phyloP scores from a whole-genome alignment of 169 alveolate species.

The Cyclospora cayetanensis region DNA sequence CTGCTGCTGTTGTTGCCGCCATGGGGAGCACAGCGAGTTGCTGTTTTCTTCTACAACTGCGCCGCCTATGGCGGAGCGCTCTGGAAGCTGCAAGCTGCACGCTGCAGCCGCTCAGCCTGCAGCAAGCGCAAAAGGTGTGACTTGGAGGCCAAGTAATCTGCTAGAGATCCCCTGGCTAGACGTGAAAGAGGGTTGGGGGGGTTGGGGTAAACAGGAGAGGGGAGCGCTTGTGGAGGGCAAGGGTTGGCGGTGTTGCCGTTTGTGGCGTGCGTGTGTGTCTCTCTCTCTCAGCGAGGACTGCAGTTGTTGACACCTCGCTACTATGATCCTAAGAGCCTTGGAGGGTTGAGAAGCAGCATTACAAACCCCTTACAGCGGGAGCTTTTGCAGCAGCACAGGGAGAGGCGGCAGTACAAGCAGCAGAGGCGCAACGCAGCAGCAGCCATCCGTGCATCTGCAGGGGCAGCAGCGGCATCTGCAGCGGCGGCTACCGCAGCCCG shows the following conservation, averaged over 20 bases:
- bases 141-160: too few species aligned
- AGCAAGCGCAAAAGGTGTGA: neutral
- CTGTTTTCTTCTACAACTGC: slow-evolving; percentile 44
- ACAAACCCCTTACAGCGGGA: neutral
- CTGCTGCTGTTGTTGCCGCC: neutral
- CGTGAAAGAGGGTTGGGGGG: too few species aligned
- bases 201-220: too few species aligned
- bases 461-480: neutral
- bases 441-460: neutral
- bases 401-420: neutral
- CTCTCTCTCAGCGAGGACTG: neutral
- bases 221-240: too few species aligned
- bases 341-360: neutral
- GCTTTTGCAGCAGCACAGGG: neutral
- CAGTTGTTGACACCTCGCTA: slow-evolving; percentile 42
- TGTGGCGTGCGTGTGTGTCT: neutral
- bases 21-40: neutral
- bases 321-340: slow-evolving; percentile 16
- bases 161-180: too few species aligned
- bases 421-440: neutral
- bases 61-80: neutral
- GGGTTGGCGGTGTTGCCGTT: too few species aligned
- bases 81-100: neutral
- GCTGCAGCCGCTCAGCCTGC: neutral
- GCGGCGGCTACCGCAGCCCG: neutral